Conservation (phyloP, 208 protist species). For the Acanthamoeba castellanii region DNA sequence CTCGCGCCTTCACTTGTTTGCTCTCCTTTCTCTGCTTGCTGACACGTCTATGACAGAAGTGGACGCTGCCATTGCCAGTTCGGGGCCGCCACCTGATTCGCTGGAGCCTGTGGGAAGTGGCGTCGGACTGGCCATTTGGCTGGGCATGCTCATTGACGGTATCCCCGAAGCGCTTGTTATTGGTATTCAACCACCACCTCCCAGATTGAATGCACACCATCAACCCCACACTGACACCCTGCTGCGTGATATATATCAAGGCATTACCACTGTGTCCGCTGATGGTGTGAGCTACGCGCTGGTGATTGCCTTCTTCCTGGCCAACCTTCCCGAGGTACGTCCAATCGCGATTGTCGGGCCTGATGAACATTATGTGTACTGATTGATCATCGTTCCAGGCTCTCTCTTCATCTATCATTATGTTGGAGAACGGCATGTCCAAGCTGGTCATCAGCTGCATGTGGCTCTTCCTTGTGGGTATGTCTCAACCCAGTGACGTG, state of each 20-base stretch:
- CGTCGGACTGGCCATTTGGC: background rate
- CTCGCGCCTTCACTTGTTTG: background rate
- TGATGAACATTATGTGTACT: background rate
- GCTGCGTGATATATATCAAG: background rate
- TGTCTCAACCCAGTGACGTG: background rate
- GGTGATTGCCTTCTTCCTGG: background rate
- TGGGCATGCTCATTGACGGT: constrained; percentile 24
- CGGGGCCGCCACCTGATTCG: no score
- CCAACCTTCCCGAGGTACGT: constrained; percentile 10
- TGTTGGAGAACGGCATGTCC: constrained; percentile 43
- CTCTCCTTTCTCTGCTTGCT: background rate
- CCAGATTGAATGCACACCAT: no score
- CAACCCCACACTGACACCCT: no score
- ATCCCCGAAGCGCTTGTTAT: constrained; percentile 10
- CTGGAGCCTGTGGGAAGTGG: background rate
- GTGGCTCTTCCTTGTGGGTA: background rate
- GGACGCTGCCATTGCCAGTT: no score
- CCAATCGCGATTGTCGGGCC: background rate
- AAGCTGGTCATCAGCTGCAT: background rate
- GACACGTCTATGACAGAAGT: background rate
- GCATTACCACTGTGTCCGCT: background rate
- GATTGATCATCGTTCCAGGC: background rate
- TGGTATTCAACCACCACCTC: background rate
- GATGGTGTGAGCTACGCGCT: background rate
- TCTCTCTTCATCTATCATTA: constrained; percentile 23